Base-by-base conservation (phyloP, 1,284 basidiomycete species). In the Ganoderma boninense region DNA sequence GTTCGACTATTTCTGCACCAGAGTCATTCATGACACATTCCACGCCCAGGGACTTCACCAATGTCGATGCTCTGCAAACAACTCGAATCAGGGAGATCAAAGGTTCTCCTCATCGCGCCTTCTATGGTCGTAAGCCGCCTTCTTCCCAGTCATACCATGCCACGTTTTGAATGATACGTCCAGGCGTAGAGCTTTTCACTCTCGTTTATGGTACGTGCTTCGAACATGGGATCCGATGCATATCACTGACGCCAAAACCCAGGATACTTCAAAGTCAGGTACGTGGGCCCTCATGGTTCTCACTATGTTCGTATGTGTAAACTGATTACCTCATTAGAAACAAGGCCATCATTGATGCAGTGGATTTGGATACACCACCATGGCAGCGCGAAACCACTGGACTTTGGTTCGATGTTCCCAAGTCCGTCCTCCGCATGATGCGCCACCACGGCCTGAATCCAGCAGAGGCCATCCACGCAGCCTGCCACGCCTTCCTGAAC, bases 351-450 rank as follows among this genome's bases (percentile, higher is more conserved):
- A 84, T 97, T 35, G 95, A 97, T 74, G 83, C 87, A 0, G 94
- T 97, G 23, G 91, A 95, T 73, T 82, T 97, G 46, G 90, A 96
- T 60, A 94, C 90, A 20, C 92, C 92, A 0, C 89, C 94, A 0
- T 96, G 93, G 85, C 88, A 94, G 74, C 89, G 91, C 23, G 87
- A 91, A 67, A 91, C 93, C 0, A 90, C 87, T 1, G 96, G 96
- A 2, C 85, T 95, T 73, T 97, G 96, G 96, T 84, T 97, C 35
- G 95, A 97, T 77, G 85, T 97, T 1, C 94, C 95, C 0, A 84
- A 83, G 62, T 49, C 79, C 14, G 83, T 85, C 61, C 80, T 92
- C 65, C 82, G 81, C 44, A 82, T 89, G 63, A 87, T 97, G 77
- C 83, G 83, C 5, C 77, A 79, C 26, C 90, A 91, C 72, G 83